Conservation (phyloP, 2,329 filamentous ascomycete species). For the Orbilia quercus region DNA sequence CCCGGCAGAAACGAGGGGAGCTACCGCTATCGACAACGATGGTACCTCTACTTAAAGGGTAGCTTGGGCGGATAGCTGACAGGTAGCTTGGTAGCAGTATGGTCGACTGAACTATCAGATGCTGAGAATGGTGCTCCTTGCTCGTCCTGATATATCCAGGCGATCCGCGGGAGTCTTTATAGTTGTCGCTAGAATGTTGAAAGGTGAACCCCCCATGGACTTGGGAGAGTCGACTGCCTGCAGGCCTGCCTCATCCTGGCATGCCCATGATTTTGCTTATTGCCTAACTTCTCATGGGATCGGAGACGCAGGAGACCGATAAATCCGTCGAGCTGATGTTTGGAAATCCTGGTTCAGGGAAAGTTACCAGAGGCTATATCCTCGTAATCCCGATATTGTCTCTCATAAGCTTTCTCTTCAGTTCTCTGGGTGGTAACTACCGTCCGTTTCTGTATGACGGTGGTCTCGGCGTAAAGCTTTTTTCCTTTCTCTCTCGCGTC, state of each 20-base stretch:
- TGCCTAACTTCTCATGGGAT: slow-evolving; percentile 14
- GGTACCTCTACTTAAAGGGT: slow-evolving; percentile 41
- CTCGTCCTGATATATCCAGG: slow-evolving; percentile 4
- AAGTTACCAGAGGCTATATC: slow-evolving; percentile 13
- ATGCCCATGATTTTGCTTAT: slow-evolving; percentile 25
- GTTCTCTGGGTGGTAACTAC: slow-evolving; percentile 4
- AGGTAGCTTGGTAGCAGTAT: slow-evolving; percentile 8
- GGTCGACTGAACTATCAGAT: not conserved
- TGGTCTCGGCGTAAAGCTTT: slow-evolving; percentile 18
- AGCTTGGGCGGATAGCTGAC: slow-evolving; percentile 2
- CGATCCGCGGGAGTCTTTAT: slow-evolving; percentile 23
- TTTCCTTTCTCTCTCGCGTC: no score
- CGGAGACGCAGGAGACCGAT: slow-evolving; percentile 32
- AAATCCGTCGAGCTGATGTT: slow-evolving; percentile 28
- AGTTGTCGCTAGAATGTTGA: slow-evolving; percentile 31
- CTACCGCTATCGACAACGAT: slow-evolving; percentile 9
- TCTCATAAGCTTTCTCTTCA: not conserved
- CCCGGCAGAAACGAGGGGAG: slow-evolving; percentile 3
- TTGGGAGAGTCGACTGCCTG: slow-evolving; percentile 8
- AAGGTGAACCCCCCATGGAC: slow-evolving; percentile 15
- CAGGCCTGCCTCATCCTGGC: slow-evolving; percentile 11
- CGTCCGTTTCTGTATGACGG: slow-evolving; percentile 23
- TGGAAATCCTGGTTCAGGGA: slow-evolving; percentile 25
- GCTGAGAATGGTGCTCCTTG: not conserved
- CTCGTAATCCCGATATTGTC: slow-evolving; percentile 13